Evolutionary conservation across 371 early-diverging fungal genomes (phyloP), one percentile per base, ranked within the genome.

Genomic region (Saksenaea oblongispora): DNA sequence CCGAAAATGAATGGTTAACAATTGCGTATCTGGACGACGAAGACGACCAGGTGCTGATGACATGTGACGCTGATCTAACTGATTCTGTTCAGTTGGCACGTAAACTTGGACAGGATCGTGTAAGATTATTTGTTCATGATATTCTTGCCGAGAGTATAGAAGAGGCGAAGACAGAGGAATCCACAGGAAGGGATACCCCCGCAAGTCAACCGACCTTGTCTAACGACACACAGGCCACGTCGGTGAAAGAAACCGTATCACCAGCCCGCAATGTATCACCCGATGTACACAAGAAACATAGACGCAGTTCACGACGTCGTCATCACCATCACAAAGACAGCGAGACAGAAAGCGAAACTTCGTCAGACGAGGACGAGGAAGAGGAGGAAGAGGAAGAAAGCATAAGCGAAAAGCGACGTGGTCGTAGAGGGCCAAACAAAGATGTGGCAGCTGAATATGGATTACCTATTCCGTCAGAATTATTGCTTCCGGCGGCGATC

Each of bases 1-100:
- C 36, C 4, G 66, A 67, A 18, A 58, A 59, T 15, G 61, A 60
- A 36, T 72, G 77, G 79, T 72, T 88, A 24, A 89, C 81, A 17
- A 80, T 97, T 34, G 86, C 87, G 13, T 97, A 95, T 67, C 69
- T 91, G 60, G 97, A 97, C 65, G 95, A 96, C 61, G 97, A 96
- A 55, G 87, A 90, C 56, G 97, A 97, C 71, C 74, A 87, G 59
- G 91, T 97, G n/a, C 76, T 89, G 66, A 80, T 97, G 69, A 86
- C 86, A 31, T 80, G 83, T 13, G 91, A 92, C 59, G 82, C 86
- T 0, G 97, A 97, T 67, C 71, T 97, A 59, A 71, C 81, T 11
- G 95, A 95, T 61, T 93, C 94, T 13, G 91, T 96, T 1, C 72
- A 84, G 4, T 81, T 94, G 69, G 92, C 97, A 44, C 84, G 85